Base-by-base conservation (phyloP, 495 filamentous ascomycete species). In the Aspergillus olivimuriae region DNA sequence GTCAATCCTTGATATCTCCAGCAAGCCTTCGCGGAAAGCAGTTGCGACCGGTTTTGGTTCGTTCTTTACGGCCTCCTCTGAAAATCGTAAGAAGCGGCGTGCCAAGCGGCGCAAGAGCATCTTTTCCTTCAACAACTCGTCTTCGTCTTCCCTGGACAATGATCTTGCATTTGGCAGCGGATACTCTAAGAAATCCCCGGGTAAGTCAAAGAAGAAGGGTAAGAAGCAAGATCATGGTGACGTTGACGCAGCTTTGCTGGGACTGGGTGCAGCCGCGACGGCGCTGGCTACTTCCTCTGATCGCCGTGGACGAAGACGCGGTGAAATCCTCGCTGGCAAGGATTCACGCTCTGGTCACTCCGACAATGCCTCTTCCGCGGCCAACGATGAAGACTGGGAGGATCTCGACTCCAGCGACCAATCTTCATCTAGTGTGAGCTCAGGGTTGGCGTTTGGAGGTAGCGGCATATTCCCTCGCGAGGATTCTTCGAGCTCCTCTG, bases 331-430 rank as follows among this genome's bases (percentile, higher is more conserved):
- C 8, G 66, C 62, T 24, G 56, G 65, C 37, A 68, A 67, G 44
- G 67, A 70, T n/a, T 53, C 55, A 24, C 54, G 57, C 10, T 53
- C 49, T 2, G 53, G 55, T 35, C 57, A 58, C 23, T 50, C 56
- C 6, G 55, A 60, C 28, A 56, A 60, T 35, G 46, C 56, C 12
- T 61, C 60, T 4, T 64, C 66, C 19, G 61, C 51, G 20, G 56
- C 45, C 2, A 65, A 70, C 11, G 74, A 78, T 21, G 78, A 77
- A n/a, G 73, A 63, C n/a, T 83, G 80, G 81, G 73, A 82, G 37
- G 76, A 79, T 53, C 71, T 75, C 7, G 65, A 68, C 18, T 76
- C 77, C 1, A 73, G 73, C 21, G 72, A 70, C 22, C 57, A 61
- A 18, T 57, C 56, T 21, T 73, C 76, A 10, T 68, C 69, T 4